Evolutionary conservation across 2,329 filamentous ascomycete genomes (phyloP), one percentile per base, ranked within the genome.

Genomic region (Microcyclosporella mali): DNA sequence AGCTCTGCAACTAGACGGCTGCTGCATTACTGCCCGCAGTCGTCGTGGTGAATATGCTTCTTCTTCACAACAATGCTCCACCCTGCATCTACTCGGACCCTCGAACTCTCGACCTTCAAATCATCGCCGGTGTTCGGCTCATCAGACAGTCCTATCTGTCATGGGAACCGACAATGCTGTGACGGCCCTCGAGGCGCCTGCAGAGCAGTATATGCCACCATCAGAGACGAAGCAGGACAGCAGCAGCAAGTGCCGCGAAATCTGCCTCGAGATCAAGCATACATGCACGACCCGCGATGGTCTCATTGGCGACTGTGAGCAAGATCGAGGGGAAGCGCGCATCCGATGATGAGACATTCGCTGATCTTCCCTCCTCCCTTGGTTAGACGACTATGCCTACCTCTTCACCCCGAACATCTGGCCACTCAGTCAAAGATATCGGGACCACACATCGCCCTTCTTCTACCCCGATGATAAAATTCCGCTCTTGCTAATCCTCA

Each of bases 401-500:
- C 50, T 52, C 41, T 52, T 52, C 50, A 50, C 50, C 2, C 50
- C 50, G 7, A 50, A 50, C 39, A 46, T 52, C n/a, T 50, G 45
- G 40, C 50, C 50, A 3, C 30, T 50, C 4, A 50, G 50, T 42
- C 39, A 40, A 15, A 46, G 40, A 14, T 52, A 52, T 44, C 35
- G 41, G 10, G 41, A 50, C 33, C 47, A 52, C 19, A 27, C 45
- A 1, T 45, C 50, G 6, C 50, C 50, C 2, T 52, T 52, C 40
- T 52, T 50, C 45, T 52, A 50, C 21, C 50, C 50, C 2, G 34
- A 52, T 32, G 50, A 50, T 37, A 46, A 46, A 18, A 52, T 52
- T n/a, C 50, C 50, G 16, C 18, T 52, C 14, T 37, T 52, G n/a
- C 42, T 52, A 6, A 52, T 50, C 34, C 33, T 52, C n/a, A 47